Percentiles rank a stretch among this genome's conserved stretches.
phyloP scores from a whole-genome alignment of 805 yeast species.

The Candida palmyrensis region DNA sequence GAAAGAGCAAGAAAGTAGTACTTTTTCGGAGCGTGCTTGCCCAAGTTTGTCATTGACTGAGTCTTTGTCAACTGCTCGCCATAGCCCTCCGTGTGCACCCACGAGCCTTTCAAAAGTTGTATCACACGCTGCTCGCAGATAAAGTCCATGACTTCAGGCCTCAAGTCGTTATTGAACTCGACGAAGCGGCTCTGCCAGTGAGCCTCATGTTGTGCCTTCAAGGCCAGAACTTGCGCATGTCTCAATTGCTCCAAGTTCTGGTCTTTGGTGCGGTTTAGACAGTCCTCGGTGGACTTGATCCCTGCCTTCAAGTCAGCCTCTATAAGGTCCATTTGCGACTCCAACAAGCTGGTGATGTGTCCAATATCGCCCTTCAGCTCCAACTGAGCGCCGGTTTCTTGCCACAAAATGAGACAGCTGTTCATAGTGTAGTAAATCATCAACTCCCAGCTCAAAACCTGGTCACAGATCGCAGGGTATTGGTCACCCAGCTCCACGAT shows the following conservation, averaged over 20 bases:
- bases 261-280: conserved; percentile 35
- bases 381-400: conserved; percentile 48
- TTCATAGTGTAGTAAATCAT: conserved; percentile 54
- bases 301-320: conserved; percentile 19
- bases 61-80: conserved; percentile 24
- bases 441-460: conserved; percentile 46
- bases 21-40: conserved; percentile 16
- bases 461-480: conserved; percentile 35
- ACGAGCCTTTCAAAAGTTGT: conserved; percentile 69
- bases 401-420: conserved; percentile 60
- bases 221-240: conserved; percentile 43
- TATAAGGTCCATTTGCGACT: conserved; percentile 20
- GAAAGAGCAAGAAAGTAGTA: conserved; percentile 58
- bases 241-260: conserved; percentile 48
- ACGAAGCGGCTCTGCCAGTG: conserved; percentile 44
- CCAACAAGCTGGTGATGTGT: conserved; percentile 43
- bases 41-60: conserved; percentile 4
- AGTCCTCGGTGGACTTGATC: conserved; percentile 36
- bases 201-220: conserved; percentile 29
- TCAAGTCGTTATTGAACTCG: conserved; percentile 46
- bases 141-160: conserved; percentile 59
- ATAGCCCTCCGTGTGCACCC: conserved; percentile 68
- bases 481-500: conserved; percentile 22
- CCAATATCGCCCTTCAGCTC: conserved; percentile 45
- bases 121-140: conserved; percentile 72